These are phyloP conservation scores for Caloboletus firmus DNA, from an alignment of 1,284 basidiomycete genomes.

Conservation along the genomic window DNA sequence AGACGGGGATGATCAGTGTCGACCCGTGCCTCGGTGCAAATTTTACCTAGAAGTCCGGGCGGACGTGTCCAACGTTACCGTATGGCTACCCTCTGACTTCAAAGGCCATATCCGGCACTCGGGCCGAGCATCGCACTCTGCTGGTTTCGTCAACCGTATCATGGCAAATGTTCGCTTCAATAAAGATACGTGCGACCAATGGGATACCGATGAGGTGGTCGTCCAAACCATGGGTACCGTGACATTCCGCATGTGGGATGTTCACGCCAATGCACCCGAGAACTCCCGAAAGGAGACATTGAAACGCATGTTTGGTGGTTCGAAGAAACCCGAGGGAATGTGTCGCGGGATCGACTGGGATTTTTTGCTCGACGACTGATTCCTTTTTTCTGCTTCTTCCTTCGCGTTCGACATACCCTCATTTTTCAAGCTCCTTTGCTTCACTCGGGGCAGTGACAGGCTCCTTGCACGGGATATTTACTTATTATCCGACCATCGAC, in stretches of 20 bases:
- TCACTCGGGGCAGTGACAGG: constrained; percentile 8
- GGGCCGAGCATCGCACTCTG: constrained; percentile 57
- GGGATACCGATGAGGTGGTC: constrained; percentile 56
- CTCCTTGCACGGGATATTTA: constrained; percentile 8
- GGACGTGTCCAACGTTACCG: constrained; percentile 58
- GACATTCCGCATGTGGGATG: constrained; percentile 77
- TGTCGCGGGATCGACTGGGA: constrained; percentile 63
- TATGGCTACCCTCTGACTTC: constrained; percentile 79
- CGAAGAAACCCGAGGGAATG: constrained; percentile 52
- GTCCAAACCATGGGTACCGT: constrained; percentile 58
- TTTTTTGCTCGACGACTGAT: constrained; percentile 68
- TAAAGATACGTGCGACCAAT: constrained; percentile 42
- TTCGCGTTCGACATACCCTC: constrained; percentile 16
- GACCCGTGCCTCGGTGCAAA: constrained; percentile 55
- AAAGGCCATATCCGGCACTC: constrained; percentile 60
- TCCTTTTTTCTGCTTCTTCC: background rate
- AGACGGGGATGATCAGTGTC: constrained; percentile 48
- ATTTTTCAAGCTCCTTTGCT: background rate
- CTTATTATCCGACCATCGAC: constrained; percentile 16
- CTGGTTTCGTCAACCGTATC: constrained; percentile 70
- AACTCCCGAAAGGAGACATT: constrained; percentile 57
- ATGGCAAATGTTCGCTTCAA: constrained; percentile 59
- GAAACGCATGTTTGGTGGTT: constrained; percentile 61
- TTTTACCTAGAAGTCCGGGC: constrained; percentile 67
- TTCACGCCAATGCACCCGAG: constrained; percentile 61